Conservation (phyloP, 2,329 filamentous ascomycete genomes). For the Chaetomium sp. region DNA sequence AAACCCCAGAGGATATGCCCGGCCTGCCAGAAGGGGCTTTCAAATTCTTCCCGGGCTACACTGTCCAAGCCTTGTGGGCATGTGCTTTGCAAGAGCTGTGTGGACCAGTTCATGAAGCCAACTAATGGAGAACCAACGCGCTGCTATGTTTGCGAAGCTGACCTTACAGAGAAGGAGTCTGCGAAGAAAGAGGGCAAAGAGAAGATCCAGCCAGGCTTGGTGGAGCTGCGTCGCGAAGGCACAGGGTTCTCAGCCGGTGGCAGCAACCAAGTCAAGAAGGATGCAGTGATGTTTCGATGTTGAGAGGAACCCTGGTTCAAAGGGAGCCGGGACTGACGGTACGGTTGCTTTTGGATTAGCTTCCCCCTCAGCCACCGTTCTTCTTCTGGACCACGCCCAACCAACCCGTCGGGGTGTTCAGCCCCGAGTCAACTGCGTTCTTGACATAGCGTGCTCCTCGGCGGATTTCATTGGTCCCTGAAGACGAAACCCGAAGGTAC, state of each 20-base stretch:
- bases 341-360: neutral
- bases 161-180: conserved; percentile 59
- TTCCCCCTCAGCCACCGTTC: neutral
- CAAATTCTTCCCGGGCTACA: conserved; percentile 79
- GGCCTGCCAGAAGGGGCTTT: conserved; percentile 79
- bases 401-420: neutral
- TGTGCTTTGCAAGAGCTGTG: conserved; percentile 83
- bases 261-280: conserved; percentile 76
- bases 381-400: neutral
- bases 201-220: conserved; percentile 68
- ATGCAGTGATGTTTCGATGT: conserved; percentile 57
- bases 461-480: neutral
- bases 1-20: conserved; percentile 65
- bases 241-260: conserved; percentile 93
- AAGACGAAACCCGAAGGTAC: conserved; percentile 12
- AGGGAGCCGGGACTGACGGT: neutral
- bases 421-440: conserved; percentile 3
- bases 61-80: conserved; percentile 88
- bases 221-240: conserved; percentile 81
- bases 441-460: conserved; percentile 11
- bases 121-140: conserved; percentile 49
- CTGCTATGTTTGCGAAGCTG: conserved; percentile 86
- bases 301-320: neutral
- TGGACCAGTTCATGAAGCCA: conserved; percentile 77
- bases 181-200: conserved; percentile 51